Percentiles rank a stretch among this genome's conserved stretches.
Evolutionary conservation across 208 protist species (phyloP).

Genomic region (Crithidia expoeki): DNA sequence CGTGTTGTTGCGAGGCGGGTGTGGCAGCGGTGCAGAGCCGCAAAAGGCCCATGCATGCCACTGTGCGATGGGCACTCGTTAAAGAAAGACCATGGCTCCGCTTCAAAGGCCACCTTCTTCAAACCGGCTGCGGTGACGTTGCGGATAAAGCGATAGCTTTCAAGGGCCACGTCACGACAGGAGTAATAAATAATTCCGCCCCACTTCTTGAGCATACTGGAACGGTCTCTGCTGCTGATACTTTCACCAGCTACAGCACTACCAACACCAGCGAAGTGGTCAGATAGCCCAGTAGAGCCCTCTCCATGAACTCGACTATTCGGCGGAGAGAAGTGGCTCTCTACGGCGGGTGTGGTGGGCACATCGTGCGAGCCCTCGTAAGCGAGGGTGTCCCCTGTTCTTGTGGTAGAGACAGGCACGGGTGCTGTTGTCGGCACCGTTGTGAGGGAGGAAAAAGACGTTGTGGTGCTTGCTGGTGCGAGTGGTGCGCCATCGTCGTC

Average conservation of each 20-base stretch:
- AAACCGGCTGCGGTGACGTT: conserved; percentile 4
- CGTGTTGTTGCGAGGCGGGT: conserved; percentile 24
- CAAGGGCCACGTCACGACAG: not conserved
- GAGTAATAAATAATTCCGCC: conserved; percentile 12
- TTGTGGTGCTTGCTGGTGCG: no score
- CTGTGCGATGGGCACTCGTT: not conserved
- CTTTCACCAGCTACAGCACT: not conserved
- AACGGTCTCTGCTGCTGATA: not conserved
- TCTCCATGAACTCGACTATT: no score
- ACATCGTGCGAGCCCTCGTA: no score
- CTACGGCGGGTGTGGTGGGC: no score
- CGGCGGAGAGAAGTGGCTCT: no score
- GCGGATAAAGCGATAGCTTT: not conserved
- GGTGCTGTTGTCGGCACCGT: no score
- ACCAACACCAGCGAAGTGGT: not conserved
- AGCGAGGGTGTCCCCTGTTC: no score
- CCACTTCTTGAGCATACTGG: conserved; percentile 13
- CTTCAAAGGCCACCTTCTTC: conserved; percentile 6
- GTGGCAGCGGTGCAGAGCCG: conserved; percentile 1
- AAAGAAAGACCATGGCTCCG: not conserved
- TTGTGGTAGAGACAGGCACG: no score
- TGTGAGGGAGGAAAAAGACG: no score
- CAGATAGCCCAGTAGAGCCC: no score
- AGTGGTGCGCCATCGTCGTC: not conserved
- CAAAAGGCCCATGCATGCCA: not conserved